Evolutionary conservation across 768 basidiomycete genomes (phyloP), one percentile per base, ranked within the genome.

Genomic region (Megacollybia marginata): DNA sequence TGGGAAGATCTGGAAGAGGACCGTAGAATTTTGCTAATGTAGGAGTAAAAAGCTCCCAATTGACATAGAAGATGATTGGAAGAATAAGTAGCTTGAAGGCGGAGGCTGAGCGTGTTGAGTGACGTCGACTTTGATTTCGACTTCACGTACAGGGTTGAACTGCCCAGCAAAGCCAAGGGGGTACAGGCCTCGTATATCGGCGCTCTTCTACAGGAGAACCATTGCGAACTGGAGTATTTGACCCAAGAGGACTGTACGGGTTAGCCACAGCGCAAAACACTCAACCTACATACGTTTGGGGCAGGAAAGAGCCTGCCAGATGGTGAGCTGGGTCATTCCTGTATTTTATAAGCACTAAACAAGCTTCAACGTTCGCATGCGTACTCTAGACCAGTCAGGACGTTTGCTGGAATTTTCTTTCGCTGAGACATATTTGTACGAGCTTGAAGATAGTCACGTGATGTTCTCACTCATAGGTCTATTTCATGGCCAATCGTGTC

Each of bases 401-500:
- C 15, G 38, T 15, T 19, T 7, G 15, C 38, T 40, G 15, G 38
- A 2, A 15, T 40, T 40, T 19, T 40, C 15, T 40, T 40, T 40
- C 19, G 15, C 38, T 15, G 38, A 2, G 38, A 40, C 38, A 40
- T 40, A 19, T 15, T 8, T 15, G 38, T 28, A 28, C 23, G n/a
- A n/a, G 23, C 23, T 28, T 28, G 23, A 2, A 40, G 15, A 18
- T 8, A 40, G 18, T 40, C 38, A 13, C 18, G 38, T 13, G 50
- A 87, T 90, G 88, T 88, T 91, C 61, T 74, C 83, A 28, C 67
- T 74, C 3, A 61, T 75, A 5, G 71, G 73, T 8, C 72, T 83
- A 16, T 88, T 90, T n/a, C n/a, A n/a, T n/a, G n/a, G n/a, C 62
- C 73, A 71, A 20, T 62, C 67, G 5, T 91, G 88, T 68, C 88